Evolutionary conservation across 306 rosid species (phyloP).

Genomic region (Gastrolobium bilobum): DNA sequence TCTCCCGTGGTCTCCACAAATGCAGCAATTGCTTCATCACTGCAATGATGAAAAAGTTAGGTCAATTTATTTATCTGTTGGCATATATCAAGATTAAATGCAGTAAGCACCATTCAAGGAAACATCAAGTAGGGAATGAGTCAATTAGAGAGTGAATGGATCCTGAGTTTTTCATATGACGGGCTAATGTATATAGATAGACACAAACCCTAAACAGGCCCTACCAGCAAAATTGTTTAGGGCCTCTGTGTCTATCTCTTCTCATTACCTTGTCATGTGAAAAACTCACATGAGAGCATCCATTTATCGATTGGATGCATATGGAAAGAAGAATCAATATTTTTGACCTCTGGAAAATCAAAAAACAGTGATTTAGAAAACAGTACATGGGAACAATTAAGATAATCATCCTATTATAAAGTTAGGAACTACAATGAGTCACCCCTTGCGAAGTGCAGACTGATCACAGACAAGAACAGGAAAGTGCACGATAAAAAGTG

Average conservation of each 20-base stretch:
- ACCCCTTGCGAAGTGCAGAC: constrained; percentile 7
- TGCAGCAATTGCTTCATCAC: constrained; percentile 93
- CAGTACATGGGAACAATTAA: neutral
- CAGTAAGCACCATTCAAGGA: constrained; percentile 3
- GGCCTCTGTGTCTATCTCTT: neutral
- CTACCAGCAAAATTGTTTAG: constrained; percentile 12
- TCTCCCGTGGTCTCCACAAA: constrained; percentile 78
- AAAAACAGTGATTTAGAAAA: constrained; percentile 28
- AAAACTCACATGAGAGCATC: neutral
- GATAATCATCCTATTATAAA: constrained; percentile 12
- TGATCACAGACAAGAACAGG: constrained; percentile 32
- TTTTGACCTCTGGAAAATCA: constrained; percentile 23
- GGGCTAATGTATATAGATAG: neutral
- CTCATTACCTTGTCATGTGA: neutral
- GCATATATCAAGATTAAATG: neutral
- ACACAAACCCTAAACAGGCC: constrained; percentile 20
- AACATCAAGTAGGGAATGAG: constrained; percentile 25
- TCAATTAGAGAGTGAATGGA: constrained; percentile 1
- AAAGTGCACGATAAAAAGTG: constrained; percentile 27
- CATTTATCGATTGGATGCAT: constrained; percentile 6
- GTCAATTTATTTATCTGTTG: constrained; percentile 28
- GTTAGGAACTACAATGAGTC: constrained; percentile 1
- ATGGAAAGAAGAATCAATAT: neutral
- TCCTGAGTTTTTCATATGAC: neutral
- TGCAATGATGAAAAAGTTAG: constrained; percentile 45